These are phyloP conservation scores for Cyclaneusma minus DNA, from an alignment of 2,329 filamentous ascomycete genomes.

Conservation along the genomic window DNA sequence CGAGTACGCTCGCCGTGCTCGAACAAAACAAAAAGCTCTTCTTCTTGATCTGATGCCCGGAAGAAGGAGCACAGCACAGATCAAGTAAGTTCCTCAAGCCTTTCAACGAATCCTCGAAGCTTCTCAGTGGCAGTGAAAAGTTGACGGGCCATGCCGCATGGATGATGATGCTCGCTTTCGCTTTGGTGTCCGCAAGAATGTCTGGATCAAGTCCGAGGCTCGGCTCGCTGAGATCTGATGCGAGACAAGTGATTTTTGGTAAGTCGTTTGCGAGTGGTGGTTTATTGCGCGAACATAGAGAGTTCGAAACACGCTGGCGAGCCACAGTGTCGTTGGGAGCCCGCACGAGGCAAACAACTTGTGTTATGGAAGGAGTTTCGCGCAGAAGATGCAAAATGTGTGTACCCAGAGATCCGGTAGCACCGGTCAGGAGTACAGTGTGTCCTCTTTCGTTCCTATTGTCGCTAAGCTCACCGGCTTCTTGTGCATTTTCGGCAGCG, in stretches of 20 bases:
- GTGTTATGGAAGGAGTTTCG: constrained; percentile 19
- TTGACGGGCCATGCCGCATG: constrained; percentile 53
- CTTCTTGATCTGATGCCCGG: constrained; percentile 6
- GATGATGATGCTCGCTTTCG: constrained; percentile 34
- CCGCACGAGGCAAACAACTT: constrained; percentile 41
- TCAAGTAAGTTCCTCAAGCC: constrained; percentile 32
- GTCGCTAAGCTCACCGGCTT: no score
- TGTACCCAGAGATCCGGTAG: constrained; percentile 33
- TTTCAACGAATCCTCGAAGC: constrained; percentile 38
- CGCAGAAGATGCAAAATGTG: constrained; percentile 32
- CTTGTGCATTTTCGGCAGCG: constrained; percentile 2
- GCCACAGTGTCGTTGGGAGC: constrained; percentile 26
- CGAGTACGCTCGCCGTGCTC: constrained; percentile 28
- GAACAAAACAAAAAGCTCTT: constrained; percentile 32
- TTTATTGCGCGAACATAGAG: constrained; percentile 22
- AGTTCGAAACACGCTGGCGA: constrained; percentile 25
- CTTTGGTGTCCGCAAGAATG: constrained; percentile 24
- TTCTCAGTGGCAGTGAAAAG: constrained; percentile 38
- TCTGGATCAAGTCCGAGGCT: constrained; percentile 29
- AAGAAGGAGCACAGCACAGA: constrained; percentile 24
- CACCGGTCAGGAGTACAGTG: constrained; percentile 26
- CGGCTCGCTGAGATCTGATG: constrained; percentile 28
- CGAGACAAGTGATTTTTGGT: constrained; percentile 29
- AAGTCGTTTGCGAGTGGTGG: constrained; percentile 12
- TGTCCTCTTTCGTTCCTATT: neutral